Evolutionary conservation across 805 yeast species (phyloP), one percentile per base, ranked within the genome.

Genomic region (Yarrowia sp.): DNA sequence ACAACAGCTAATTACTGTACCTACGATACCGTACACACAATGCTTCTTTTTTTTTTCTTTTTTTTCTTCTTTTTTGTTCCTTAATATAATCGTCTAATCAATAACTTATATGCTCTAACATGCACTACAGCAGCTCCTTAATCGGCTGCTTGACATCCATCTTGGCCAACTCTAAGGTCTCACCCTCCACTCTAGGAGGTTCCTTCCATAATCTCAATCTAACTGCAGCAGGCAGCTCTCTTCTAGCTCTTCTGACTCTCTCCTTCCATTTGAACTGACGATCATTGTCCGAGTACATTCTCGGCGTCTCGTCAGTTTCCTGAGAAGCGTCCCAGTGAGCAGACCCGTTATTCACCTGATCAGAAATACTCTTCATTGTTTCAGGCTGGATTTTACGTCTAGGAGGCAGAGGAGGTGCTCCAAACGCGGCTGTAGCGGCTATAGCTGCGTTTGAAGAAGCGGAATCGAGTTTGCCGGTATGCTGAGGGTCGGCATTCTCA

Each of bases 181-280:
- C 78, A 8, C 76, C 74, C 67, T 74, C 74, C 4, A 83, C 72
- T 51, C 79, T 83, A 6, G 69, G 68, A 1, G 80, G 80, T 38
- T 75, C 72, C 66, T 79, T 71, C 84, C 84, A 83, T 68, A 81
- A 74, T 53, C 74, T 74, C 65, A 83, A 72, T 15, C 74, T 71
- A 10, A 81, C 75, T 11, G 73, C 67, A 1, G 71, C 70, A 1
- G 85, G 84, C 18, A 83, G 73, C 65, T 72, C 74, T 53, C 74
- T 70, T 9, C 78, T 72, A 10, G 85, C 81, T 4, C 74, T 72
- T n/a, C 74, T 67, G 1, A 85, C 77, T 48, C 90, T 78, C 36
- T 76, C 75, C 64, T 79, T 80, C 92, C 92, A 87, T 18, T 83
- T 86, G 28, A 80, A 80, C 50, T 78, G 81, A 65, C 80, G 83